Conservation (phyloP, 371 early-diverging fungal species). For the Mucor racemosus region DNA sequence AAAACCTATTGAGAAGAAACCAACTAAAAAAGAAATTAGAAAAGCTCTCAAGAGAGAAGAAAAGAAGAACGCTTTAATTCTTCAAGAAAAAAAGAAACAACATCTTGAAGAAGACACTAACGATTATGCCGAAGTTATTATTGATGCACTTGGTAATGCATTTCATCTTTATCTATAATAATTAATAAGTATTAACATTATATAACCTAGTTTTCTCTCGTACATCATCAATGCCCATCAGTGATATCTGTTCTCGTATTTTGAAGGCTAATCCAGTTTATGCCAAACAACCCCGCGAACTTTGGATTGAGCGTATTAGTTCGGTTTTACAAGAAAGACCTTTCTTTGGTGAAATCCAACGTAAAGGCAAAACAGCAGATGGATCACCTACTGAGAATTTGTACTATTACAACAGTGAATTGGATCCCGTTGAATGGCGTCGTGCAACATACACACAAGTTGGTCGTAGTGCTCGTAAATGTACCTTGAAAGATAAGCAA, state of each 20-base stretch:
- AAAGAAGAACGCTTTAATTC: neutral
- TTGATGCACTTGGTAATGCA: slow-evolving; percentile 51
- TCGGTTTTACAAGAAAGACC: slow-evolving; percentile 42
- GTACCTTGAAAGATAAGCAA: slow-evolving; percentile 69
- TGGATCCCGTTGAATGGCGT: slow-evolving; percentile 63
- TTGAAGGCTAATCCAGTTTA: slow-evolving; percentile 44
- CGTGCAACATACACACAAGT: slow-evolving; percentile 57
- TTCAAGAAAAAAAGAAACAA: slow-evolving; percentile 12
- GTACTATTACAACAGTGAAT: slow-evolving; percentile 66
- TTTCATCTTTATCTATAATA: too few species aligned
- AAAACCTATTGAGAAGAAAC: neutral
- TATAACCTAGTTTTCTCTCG: slow-evolving; percentile 44
- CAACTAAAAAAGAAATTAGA: slow-evolving; percentile 4
- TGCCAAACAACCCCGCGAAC: slow-evolving; percentile 34
- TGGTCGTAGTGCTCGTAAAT: slow-evolving; percentile 67
- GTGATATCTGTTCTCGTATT: slow-evolving; percentile 56
- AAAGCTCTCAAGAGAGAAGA: slow-evolving; percentile 6
- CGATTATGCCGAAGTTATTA: slow-evolving; percentile 50
- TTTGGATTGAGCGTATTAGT: slow-evolving; percentile 45
- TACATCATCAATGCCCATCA: slow-evolving; percentile 54
- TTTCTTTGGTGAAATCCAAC: slow-evolving; percentile 64
- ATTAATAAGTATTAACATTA: neutral
- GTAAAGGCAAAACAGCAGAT: slow-evolving; percentile 70
- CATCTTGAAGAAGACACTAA: slow-evolving; percentile 15
- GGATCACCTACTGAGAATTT: slow-evolving; percentile 65